Evolutionary conservation across 495 filamentous ascomycete genomes (phyloP).

Genomic region (Oidiodendron maius): DNA sequence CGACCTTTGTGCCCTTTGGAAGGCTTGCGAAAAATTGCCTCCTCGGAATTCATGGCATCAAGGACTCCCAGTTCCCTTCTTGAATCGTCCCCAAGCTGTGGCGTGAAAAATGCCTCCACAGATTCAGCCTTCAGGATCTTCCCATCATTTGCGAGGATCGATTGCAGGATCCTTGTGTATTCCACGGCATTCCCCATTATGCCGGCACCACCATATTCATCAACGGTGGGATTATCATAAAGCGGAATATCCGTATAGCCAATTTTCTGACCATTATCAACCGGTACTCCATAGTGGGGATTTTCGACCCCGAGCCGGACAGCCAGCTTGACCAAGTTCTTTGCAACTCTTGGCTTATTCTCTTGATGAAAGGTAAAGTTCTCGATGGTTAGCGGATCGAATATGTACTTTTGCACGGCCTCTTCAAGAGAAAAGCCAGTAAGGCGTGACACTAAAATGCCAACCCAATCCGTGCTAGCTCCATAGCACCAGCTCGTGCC

Average conservation of each 20-base stretch:
- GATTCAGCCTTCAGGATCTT: conserved; percentile 34
- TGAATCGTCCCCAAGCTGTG: conserved; percentile 23
- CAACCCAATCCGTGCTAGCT: too few relatives aligned
- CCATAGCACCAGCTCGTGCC: too few relatives aligned
- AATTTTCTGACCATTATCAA: conserved; percentile 19
- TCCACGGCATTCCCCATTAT: conserved; percentile 28
- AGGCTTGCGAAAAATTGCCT: too few relatives aligned
- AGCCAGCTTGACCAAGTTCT: conserved; percentile 28
- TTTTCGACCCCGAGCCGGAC: conserved; percentile 13
- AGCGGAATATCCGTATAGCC: conserved; percentile 25
- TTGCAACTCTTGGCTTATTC: conserved; percentile 27
- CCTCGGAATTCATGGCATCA: too few relatives aligned
- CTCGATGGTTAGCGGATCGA: conserved; percentile 45
- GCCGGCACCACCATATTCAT: conserved; percentile 39
- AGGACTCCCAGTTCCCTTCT: too few relatives aligned
- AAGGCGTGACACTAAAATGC: too few relatives aligned
- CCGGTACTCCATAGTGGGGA: conserved; percentile 13
- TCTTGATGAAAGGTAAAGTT: conserved; percentile 47
- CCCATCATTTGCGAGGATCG: conserved; percentile 36
- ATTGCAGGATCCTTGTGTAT: conserved; percentile 37
- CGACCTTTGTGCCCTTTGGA: too few relatives aligned
- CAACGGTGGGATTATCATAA: conserved; percentile 1
- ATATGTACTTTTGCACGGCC: conserved; percentile 52
- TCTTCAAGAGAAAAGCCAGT: too few relatives aligned
- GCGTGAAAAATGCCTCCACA: conserved; percentile 38